These are phyloP conservation scores for Epichloe baconii DNA, from an alignment of 2,329 filamentous ascomycete genomes.

Conservation along the genomic window DNA sequence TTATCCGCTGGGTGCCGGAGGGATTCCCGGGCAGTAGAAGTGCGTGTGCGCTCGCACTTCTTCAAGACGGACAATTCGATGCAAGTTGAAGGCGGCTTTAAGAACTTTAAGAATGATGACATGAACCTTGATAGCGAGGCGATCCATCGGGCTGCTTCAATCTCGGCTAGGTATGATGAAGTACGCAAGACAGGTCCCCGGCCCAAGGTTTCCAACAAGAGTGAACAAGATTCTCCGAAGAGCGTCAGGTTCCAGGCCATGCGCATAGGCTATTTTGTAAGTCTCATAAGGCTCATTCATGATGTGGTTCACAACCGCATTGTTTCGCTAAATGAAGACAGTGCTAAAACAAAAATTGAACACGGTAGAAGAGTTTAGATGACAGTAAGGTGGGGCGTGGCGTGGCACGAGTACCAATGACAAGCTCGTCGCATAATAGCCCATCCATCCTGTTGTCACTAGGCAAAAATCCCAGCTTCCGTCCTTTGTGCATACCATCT, in stretches of 20 bases:
- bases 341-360: conserved; percentile 32
- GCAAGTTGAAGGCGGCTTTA: too few species aligned
- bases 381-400: not conserved
- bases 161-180: too few species aligned
- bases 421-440: conserved; percentile 25
- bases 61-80: too few species aligned
- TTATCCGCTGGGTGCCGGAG: too few species aligned
- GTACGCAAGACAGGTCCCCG: conserved; percentile 49
- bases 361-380: too few species aligned
- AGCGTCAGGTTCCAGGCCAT: conserved; percentile 77
- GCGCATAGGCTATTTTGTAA: conserved; percentile 65
- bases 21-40: too few species aligned
- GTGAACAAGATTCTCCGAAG: conserved; percentile 47
- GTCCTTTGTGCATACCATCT: not conserved
- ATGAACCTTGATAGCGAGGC: too few species aligned
- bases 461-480: not conserved
- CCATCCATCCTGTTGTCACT: conserved; percentile 29
- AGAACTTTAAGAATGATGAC: too few species aligned
- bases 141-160: too few species aligned
- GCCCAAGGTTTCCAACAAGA: conserved; percentile 61
- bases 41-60: too few species aligned
- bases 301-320: conserved; percentile 73
- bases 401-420: too few species aligned
- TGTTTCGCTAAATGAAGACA: conserved; percentile 74
- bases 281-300: conserved; percentile 10